Evolutionary conservation across 169 alveolate genomes (phyloP).

Genomic region (Theileria orientalis): DNA sequence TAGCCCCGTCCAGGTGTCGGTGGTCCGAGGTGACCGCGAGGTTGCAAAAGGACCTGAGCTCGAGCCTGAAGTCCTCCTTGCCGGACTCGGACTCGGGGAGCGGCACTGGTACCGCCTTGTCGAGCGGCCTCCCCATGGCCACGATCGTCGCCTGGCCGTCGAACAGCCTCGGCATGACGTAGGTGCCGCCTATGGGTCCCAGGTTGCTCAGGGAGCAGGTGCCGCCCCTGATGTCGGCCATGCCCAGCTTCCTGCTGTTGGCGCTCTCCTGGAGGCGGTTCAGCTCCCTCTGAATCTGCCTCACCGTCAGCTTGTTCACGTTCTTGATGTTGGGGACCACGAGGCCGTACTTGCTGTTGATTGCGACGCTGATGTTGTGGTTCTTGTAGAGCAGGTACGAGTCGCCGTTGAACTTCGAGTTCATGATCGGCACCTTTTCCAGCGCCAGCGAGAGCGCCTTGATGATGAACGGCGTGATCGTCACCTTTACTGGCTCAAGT

Average conservation of each 20-base stretch:
- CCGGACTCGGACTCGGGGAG: conserved; percentile 53
- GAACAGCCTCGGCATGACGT: conserved; percentile 86
- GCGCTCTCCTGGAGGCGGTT: conserved; percentile 81
- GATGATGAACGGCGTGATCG: conserved; percentile 87
- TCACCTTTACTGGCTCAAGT: conserved; percentile 64
- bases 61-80: conserved; percentile 33
- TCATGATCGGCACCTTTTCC: conserved; percentile 82
- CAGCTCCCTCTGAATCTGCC: conserved; percentile 87
- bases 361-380: conserved; percentile 92
- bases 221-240: conserved; percentile 87
- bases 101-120: conserved; percentile 19
- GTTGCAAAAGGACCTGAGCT: conserved; percentile 63
- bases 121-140: conserved; percentile 73
- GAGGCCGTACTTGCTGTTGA: conserved; percentile 90
- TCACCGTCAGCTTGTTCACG: conserved; percentile 82
- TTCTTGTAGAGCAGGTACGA: conserved; percentile 67
- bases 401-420: conserved; percentile 77
- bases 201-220: conserved; percentile 89
- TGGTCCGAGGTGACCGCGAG: conserved; percentile 91
- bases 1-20: conserved; percentile 93
- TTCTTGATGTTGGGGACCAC: conserved; percentile 91
- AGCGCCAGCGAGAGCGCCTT: conserved; percentile 88
- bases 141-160: conserved; percentile 91
- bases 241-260: conserved; percentile 71
- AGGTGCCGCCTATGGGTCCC: conserved; percentile 93